These are phyloP conservation scores for Wallacemonas sp. DNA, from an alignment of 208 protist genomes.

Conservation along the genomic window DNA sequence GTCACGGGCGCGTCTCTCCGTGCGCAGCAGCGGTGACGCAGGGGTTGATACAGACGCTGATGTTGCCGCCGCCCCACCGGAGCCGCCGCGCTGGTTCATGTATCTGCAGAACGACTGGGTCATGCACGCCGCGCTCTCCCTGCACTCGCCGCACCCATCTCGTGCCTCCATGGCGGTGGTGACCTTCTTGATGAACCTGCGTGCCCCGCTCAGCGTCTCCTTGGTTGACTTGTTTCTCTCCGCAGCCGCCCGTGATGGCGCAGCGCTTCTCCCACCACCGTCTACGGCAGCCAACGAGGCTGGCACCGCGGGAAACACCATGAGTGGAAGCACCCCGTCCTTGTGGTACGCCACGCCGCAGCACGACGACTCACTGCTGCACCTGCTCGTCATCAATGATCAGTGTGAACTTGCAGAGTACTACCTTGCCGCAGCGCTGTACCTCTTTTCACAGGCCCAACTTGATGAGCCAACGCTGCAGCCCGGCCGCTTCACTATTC, in stretches of 20 bases:
- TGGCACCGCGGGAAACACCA: constrained; percentile 24
- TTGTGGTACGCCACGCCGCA: constrained; percentile 46
- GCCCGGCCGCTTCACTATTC: constrained; percentile 39
- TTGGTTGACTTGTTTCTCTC: constrained; percentile 72
- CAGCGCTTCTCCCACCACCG: neutral
- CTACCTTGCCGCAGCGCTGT: constrained; percentile 64
- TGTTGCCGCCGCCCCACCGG: neutral
- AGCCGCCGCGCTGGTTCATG: constrained; percentile 40
- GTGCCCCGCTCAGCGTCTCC: constrained; percentile 60
- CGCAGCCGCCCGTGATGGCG: constrained; percentile 14
- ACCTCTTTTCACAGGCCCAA: constrained; percentile 55
- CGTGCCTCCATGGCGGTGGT: constrained; percentile 59
- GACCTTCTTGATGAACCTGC: constrained; percentile 62
- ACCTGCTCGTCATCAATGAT: constrained; percentile 80
- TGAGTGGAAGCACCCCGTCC: neutral
- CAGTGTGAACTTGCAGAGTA: constrained; percentile 77
- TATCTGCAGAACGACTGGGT: constrained; percentile 75
- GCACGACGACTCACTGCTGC: constrained; percentile 67
- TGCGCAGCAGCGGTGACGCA: no score
- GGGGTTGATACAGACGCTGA: no score
- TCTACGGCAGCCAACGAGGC: neutral
- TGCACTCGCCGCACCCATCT: constrained; percentile 71
- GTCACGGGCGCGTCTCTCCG: no score
- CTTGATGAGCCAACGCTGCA: constrained; percentile 41
- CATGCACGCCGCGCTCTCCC: constrained; percentile 60